phyloP scores from a whole-genome alignment of 768 basidiomycete genomes.

The Calocybe gangraenosa region DNA sequence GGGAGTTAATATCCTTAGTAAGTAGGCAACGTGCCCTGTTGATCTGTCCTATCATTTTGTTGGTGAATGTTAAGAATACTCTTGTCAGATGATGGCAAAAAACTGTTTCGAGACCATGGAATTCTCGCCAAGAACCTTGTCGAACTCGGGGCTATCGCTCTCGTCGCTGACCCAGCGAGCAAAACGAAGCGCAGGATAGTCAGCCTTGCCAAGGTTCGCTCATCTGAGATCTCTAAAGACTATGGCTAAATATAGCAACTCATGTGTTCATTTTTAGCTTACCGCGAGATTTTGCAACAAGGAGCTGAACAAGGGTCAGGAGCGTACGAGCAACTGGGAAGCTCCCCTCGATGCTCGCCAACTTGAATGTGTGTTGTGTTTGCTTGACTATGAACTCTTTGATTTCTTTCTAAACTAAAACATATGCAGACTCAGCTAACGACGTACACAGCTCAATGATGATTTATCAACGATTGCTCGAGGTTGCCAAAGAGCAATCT shows the following conservation, averaged over 20 bases:
- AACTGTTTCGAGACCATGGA: slow-evolving; percentile 35
- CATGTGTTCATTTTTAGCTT: slow-evolving; percentile 17
- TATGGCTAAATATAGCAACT: neutral
- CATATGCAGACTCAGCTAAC: slow-evolving; percentile 35
- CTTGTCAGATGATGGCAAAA: slow-evolving; percentile 30
- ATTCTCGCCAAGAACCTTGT: slow-evolving; percentile 29
- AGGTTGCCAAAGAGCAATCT: slow-evolving; percentile 18
- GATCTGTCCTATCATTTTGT: neutral
- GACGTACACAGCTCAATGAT: slow-evolving; percentile 31
- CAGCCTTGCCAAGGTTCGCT: slow-evolving; percentile 27
- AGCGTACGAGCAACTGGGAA: slow-evolving; percentile 33
- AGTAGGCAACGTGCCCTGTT: too few species aligned
- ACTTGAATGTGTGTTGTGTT: slow-evolving; percentile 27
- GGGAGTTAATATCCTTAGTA: slow-evolving; percentile 31
- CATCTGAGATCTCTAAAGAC: neutral
- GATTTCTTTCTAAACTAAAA: too few species aligned
- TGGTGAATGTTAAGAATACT: neutral
- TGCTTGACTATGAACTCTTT: too few species aligned
- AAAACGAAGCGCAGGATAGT: slow-evolving; percentile 24
- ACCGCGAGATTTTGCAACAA: slow-evolving; percentile 28
- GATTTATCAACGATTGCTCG: slow-evolving; percentile 25
- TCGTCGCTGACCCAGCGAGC: slow-evolving; percentile 24
- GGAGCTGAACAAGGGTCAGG: slow-evolving; percentile 23
- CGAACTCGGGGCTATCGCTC: slow-evolving; percentile 30
- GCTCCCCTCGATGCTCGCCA: slow-evolving; percentile 17